phyloP scores from a whole-genome alignment of 139 green algal genomes.

The Chlorella sp. region DNA sequence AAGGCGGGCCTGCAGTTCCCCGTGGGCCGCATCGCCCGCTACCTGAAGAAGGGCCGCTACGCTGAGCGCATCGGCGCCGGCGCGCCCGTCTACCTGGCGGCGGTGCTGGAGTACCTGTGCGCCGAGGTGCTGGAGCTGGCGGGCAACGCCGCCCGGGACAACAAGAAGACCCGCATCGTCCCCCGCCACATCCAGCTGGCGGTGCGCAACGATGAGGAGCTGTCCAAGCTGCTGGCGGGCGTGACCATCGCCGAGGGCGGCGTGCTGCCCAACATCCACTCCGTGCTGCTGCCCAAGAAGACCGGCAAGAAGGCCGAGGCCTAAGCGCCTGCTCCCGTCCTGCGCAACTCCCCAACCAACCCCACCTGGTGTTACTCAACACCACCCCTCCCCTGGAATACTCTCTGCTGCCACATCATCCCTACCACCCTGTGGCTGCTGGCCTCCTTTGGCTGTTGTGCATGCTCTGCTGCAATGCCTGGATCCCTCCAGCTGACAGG shows the following conservation, averaged over 20 bases:
- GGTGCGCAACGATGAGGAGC: conserved; percentile 95
- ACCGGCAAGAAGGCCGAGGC: too few relatives aligned
- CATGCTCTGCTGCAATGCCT: too few relatives aligned
- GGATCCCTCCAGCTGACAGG: too few relatives aligned
- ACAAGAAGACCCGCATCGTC: conserved; percentile 94
- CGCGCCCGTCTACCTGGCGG: conserved; percentile 74
- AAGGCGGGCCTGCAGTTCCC: conserved; percentile 96
- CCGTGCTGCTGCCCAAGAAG: conserved; percentile 87
- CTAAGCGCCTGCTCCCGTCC: too few relatives aligned
- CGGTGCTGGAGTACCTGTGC: conserved; percentile 88
- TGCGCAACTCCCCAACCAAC: too few relatives aligned
- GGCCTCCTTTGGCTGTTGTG: too few relatives aligned
- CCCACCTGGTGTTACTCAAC: too few relatives aligned
- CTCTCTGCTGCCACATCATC: too few relatives aligned
- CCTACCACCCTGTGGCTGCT: too few relatives aligned
- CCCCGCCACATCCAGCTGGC: conserved; percentile 92
- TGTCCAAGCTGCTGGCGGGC: conserved; percentile 87
- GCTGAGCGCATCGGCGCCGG: conserved; percentile 52
- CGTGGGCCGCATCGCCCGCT: conserved; percentile 85
- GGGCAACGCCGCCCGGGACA: conserved; percentile 84
- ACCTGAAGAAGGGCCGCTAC: conserved; percentile 92
- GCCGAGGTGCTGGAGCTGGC: conserved; percentile 71
- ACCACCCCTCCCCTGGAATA: too few relatives aligned
- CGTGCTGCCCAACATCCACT: conserved; percentile 92
- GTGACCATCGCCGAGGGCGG: conserved; percentile 86